Base-by-base conservation (phyloP, 306 rosid genomes). In the Cicer cuneatum region DNA sequence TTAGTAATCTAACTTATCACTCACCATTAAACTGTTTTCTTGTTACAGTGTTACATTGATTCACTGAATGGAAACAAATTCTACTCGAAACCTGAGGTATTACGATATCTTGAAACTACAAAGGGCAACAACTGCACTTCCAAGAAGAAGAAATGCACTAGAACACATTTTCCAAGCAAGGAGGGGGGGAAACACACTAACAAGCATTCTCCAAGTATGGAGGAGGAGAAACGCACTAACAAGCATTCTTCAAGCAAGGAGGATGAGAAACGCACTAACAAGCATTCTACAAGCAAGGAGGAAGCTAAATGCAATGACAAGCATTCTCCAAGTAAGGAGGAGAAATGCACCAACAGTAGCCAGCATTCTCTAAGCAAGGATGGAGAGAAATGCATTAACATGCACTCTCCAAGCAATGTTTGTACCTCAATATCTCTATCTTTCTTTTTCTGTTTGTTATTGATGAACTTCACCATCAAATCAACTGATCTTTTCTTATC, bases 71-170 rank as follows among this genome's bases (percentile, higher is more conserved):
- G 79, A 75, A 37, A 49, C 84, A 93, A 70, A 80, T 93, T 89
- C 85, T 93, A 85, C 89, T 93, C 98, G 76, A 93, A 89, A 78
- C 92, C 93, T 41, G 90, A 86, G 83, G 97, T 93, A 21, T 77
- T 89, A 39, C 93, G 90, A 46, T 83, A 91, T 72, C 96, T 93
- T 56, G 85, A 83, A 69, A 77, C 87, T 47, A 52, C 69, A 41
- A 84, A 83, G 81, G 81, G 35, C 74, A 78, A 58, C 68, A 71
- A 16, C 70, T 19, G 71, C 81, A 52, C 57, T 75, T 18, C 80
- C 21, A 71, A 85, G 75, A 76, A 80, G 80, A 82, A 49, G 59
- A 78, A 73, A 66, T 72, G 75, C 81, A 15, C 61, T 6, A 19
- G 33, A 39, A 7, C 39, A 61, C 57, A 42, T 46, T 77, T 86